Base-by-base conservation (phyloP, 352 stramenopile genomes). In the Phytopythium cucurbitacearum region DNA sequence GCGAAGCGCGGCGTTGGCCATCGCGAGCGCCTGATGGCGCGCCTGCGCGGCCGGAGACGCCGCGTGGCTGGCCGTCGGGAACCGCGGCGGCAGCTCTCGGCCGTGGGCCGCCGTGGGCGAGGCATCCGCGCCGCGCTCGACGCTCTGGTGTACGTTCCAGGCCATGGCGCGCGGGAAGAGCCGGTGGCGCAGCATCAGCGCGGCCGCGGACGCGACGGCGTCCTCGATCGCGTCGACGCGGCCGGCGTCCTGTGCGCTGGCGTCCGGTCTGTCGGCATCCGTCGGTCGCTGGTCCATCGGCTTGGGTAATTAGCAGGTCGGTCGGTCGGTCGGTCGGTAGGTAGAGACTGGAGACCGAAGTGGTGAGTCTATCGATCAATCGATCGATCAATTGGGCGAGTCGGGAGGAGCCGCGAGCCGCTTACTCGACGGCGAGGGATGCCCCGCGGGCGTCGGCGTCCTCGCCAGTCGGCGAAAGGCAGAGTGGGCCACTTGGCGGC, bases 81-180 rank as follows among this genome's bases (percentile, higher is more conserved):
- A 41, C 46, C 33, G 46, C 46, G 46, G 46, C 45, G 13, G 5
- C 15, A 21, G 45, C 45, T 60, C 50, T 4, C 60, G 40, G 39
- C 51, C 58, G 7, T 54, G 48, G 8, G 52, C 49, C 38, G 57
- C 56, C 10, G 41, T 51, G 50, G 56, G 2, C 6, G 57, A 40
- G 40, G 59, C 44, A 33, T 66, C 38, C 21, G 53, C 15, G 7
- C 40, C 43, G 13, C 59, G 45, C 13, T 57, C 28, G 34, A 53
- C 54, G 50, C 43, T 67, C 13, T 78, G 71, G n/a, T 62, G 64
- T 11, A 76, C 62, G 47, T 71, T 71, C 72, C 72, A 86, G 41
- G 72, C 75, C 76, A 86, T 86, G 40, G 72, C 76, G 15, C 76
- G 70, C 11, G 76, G 76, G 60, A 86, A 86, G 41, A 86, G 56